Percentiles rank a stretch among this genome's conserved stretches.
These are phyloP conservation scores for Curvularia eragrostidis DNA, from an alignment of 2,329 filamentous ascomycete species.

Conservation along the genomic window DNA sequence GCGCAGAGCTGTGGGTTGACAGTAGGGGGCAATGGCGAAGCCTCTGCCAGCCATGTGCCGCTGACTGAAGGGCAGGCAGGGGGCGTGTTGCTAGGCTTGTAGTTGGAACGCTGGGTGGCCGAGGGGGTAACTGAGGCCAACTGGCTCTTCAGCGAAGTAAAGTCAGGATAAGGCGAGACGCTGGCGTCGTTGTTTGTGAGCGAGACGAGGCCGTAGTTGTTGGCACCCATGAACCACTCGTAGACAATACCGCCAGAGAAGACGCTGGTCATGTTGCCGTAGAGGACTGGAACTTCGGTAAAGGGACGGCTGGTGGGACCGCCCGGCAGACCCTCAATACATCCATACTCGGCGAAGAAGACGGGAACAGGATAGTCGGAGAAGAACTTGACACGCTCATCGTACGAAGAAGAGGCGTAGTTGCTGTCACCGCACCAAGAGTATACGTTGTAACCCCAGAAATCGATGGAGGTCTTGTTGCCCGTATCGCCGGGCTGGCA, in stretches of 20 bases:
- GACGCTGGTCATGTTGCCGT: conserved; percentile 81
- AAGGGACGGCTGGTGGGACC: conserved; percentile 71
- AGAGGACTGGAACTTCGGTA: conserved; percentile 83
- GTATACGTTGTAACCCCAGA: conserved; percentile 99
- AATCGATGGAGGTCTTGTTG: conserved; percentile 74
- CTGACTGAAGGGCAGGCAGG: conserved; percentile 73
- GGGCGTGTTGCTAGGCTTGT: conserved; percentile 73
- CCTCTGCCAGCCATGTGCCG: conserved; percentile 71
- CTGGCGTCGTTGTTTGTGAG: conserved; percentile 64
- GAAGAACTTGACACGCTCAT: conserved; percentile 84
- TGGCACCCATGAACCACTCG: conserved; percentile 93
- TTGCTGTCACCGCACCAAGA: conserved; percentile 92
- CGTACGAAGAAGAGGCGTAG: conserved; percentile 78
- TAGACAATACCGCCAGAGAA: conserved; percentile 98
- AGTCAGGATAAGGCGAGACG: conserved; percentile 73
- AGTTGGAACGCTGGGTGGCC: conserved; percentile 68
- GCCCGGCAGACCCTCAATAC: conserved; percentile 64
- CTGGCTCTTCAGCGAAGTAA: conserved; percentile 71
- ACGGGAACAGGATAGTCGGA: conserved; percentile 86
- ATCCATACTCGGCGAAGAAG: conserved; percentile 99
- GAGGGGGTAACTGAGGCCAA: conserved; percentile 71
- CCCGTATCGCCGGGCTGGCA: conserved; percentile 65
- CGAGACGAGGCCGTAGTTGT: conserved; percentile 84
- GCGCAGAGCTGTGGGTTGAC: conserved; percentile 80
- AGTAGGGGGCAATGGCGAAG: conserved; percentile 75